Evolutionary conservation across 225 moss, liverwort and hornwort genomes (phyloP).

Genomic region (Polytrichum commune): DNA sequence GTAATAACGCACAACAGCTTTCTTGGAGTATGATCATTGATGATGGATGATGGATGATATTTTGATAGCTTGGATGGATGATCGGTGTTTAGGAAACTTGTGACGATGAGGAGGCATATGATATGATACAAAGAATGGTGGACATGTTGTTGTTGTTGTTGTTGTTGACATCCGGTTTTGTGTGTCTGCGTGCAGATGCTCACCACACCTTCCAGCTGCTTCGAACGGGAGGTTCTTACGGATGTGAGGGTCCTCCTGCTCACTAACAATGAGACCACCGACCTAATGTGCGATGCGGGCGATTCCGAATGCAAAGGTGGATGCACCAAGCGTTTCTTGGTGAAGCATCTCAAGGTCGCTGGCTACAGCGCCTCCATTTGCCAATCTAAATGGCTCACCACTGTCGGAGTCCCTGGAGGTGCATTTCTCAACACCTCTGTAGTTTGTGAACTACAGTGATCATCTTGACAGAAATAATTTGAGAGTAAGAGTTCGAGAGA

Average conservation of each 20-base stretch:
- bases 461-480: too few species aligned
- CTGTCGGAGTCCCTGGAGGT: constrained; percentile 87
- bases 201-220: constrained; percentile 35
- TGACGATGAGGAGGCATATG: too few species aligned
- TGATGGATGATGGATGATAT: too few species aligned
- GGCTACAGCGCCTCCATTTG: constrained; percentile 79
- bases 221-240: constrained; percentile 65
- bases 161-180: neutral
- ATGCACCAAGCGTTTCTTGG: constrained; percentile 76
- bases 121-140: too few species aligned
- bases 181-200: constrained; percentile 48
- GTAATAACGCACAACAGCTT: constrained; percentile 13
- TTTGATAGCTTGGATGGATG: too few species aligned
- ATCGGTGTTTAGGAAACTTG: too few species aligned
- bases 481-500: too few species aligned
- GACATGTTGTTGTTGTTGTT: too few species aligned
- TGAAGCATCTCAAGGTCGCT: constrained; percentile 47
- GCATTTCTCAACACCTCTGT: neutral
- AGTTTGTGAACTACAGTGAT: too few species aligned
- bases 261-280: constrained; percentile 70
- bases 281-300: constrained; percentile 56
- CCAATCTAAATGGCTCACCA: constrained; percentile 73
- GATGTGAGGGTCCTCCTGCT: constrained; percentile 70
- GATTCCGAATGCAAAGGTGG: constrained; percentile 77
- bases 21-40: too few species aligned